A percentile compares a stretch with the other conserved stretches of the same genome.
These are phyloP conservation scores for Thalassiosira profunda DNA, from an alignment of 108 stramenopile genomes.

Conservation along the genomic window DNA sequence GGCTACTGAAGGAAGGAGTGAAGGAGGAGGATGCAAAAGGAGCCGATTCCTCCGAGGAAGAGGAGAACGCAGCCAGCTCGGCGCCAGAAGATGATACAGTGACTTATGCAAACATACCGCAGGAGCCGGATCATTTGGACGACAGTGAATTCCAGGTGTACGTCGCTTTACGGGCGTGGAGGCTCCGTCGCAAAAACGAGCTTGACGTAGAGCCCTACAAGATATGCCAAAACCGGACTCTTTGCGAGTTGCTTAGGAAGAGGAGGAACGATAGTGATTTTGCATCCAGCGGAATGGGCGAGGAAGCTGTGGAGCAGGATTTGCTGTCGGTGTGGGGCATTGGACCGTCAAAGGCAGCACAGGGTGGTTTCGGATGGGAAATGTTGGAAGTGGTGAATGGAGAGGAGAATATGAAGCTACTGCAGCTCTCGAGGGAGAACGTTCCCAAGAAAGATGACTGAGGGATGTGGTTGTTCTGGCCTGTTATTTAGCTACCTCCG, in stretches of 20 bases:
- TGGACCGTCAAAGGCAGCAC: conserved; percentile 28
- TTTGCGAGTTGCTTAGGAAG: conserved; percentile 29
- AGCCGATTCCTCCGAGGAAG: background rate
- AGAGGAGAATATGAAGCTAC: conserved; percentile 6
- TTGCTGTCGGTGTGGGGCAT: conserved; percentile 33
- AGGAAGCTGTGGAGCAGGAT: conserved; percentile 11
- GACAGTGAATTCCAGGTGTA: conserved; percentile 42
- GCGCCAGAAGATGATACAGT: background rate
- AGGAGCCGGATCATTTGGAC: conserved; percentile 29
- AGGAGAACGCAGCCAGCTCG: background rate
- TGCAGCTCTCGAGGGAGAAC: too few relatives aligned
- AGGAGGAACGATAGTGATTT: conserved; percentile 19
- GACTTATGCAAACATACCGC: conserved; percentile 23
- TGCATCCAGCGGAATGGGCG: conserved; percentile 2
- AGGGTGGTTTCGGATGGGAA: conserved; percentile 31
- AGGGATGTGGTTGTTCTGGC: too few relatives aligned
- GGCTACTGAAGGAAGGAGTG: conserved; percentile 13
- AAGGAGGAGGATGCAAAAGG: conserved; percentile 3
- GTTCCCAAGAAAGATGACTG: too few relatives aligned
- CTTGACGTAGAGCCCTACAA: conserved; percentile 36
- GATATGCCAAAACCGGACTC: conserved; percentile 37
- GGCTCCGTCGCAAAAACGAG: conserved; percentile 29
- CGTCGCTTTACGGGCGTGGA: conserved; percentile 21
- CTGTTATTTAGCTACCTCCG: too few relatives aligned
- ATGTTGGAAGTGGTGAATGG: conserved; percentile 19